Base-by-base conservation (phyloP, 106 monocot genomes). In the Posidonia australis region DNA sequence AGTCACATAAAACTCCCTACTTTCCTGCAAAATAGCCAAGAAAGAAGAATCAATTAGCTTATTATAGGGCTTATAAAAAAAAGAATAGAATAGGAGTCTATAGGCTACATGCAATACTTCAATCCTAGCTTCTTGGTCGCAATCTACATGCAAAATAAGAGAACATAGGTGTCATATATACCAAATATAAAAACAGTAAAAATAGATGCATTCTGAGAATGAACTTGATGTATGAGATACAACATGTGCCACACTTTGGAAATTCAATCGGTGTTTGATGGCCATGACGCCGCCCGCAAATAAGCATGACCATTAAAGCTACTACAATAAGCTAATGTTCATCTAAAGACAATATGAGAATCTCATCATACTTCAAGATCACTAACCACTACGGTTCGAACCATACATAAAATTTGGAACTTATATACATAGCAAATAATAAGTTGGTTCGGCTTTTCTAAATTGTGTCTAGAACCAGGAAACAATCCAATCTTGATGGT, bases 1-100 rank as follows among this genome's bases (percentile, higher is more conserved):
- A 43, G 96, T 98, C 41, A 98, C 77, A 70, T 70, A 81, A 70
- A 98, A 98, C 43, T 74, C 85, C 71, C 79, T 83, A 59, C 85
- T 88, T 83, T 98, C 91, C 98, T 98, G 75, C 59, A 72, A 60
- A 46, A 9, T 45, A 71, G 29, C n/a, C 2, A 43, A 47, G 77
- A 62, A 53, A 7, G 16, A 16, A 28, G 14, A 29, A 12, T 20
- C 20, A 54, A 22, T 21, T 12, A 28, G 11, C 12, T 28, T 9
- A 24, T 55, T 9, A 58, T 27, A 51, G 44, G 44, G 23, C 1
- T 58, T 16, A 17, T 0, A 10, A 13, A 48, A 44, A 64, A 57
- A 24, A 20, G 43, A 52, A 45, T 17, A 26, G 5, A 20, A 3
- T 23, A 9, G 18, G 2, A 43, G 19, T n/a, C 28, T 54, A 23